These are phyloP conservation scores for Adenanthera pavonina DNA, from an alignment of 306 rosid genomes.

Conservation along the genomic window DNA sequence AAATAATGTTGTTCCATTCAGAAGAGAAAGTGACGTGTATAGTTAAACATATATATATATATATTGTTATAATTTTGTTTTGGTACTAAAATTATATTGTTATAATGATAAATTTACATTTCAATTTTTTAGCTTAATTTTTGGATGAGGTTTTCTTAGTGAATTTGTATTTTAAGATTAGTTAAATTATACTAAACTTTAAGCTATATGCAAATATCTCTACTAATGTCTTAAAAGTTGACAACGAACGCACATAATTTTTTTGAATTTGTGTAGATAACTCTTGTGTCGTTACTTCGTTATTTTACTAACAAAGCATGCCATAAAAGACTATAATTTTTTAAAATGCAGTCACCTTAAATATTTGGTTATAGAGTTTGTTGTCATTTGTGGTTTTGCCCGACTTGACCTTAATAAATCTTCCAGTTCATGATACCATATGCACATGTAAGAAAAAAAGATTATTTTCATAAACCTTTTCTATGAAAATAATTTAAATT, in stretches of 20 bases:
- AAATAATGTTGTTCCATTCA: not conserved
- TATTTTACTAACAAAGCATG: too few relatives aligned
- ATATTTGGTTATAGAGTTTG: too few relatives aligned
- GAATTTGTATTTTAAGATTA: not conserved
- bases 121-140: not conserved
- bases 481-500: too few relatives aligned
- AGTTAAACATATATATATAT: not conserved
- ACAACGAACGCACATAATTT: not conserved
- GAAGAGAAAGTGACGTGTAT: not conserved
- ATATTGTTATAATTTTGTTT: not conserved
- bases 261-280: not conserved
- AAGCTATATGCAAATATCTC: too few relatives aligned
- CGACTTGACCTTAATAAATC: too few relatives aligned
- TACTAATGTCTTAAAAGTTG: not conserved
- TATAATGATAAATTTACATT: not conserved
- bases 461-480: too few relatives aligned
- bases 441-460: too few relatives aligned
- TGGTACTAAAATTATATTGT: not conserved
- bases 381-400: too few relatives aligned
- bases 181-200: not conserved
- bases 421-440: too few relatives aligned
- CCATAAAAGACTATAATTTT: too few relatives aligned
- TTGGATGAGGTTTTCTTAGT: not conserved
- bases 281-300: too few relatives aligned
- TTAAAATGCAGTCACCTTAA: too few relatives aligned